Evolutionary conservation across 1,139 yeast genomes (phyloP).

Genomic region (Yarrowia galli): DNA sequence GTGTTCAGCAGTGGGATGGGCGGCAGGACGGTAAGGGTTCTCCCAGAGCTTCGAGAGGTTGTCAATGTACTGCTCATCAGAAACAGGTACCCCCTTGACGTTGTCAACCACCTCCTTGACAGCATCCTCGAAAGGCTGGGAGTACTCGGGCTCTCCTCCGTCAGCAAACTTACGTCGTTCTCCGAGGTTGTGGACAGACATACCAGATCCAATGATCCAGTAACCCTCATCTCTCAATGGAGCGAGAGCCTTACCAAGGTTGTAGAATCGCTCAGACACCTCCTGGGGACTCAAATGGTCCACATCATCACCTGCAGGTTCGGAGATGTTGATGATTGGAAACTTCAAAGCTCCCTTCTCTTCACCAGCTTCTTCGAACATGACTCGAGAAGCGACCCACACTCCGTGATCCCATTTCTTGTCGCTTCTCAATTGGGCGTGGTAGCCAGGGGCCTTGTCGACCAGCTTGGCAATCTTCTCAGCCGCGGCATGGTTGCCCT

Average conservation of each 20-base stretch:
- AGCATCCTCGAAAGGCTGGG: constrained; percentile 58
- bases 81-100: constrained; percentile 47
- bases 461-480: constrained; percentile 25
- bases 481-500: constrained; percentile 45
- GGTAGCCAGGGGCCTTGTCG: constrained; percentile 46
- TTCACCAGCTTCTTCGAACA: constrained; percentile 57
- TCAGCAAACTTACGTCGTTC: constrained; percentile 52
- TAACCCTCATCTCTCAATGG: constrained; percentile 62
- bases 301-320: constrained; percentile 54
- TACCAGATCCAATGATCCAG: constrained; percentile 69
- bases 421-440: constrained; percentile 54
- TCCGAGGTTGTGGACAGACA: constrained; percentile 77
- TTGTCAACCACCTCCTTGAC: constrained; percentile 53
- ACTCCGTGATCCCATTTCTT: constrained; percentile 84
- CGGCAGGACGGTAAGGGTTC: constrained; percentile 46
- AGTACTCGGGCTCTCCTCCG: constrained; percentile 57
- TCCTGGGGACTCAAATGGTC: constrained; percentile 14
- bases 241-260: constrained; percentile 63
- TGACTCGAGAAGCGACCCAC: constrained; percentile 81
- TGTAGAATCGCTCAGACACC: constrained; percentile 55
- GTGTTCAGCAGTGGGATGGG: constrained; percentile 82
- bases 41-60: constrained; percentile 25
- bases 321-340: constrained; percentile 71
- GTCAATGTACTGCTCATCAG: constrained; percentile 51
- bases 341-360: constrained; percentile 48